A percentile compares a stretch with the other conserved stretches of the same genome.
Conservation (phyloP, 352 stramenopile species). For the Saprolegnia diclina region DNA sequence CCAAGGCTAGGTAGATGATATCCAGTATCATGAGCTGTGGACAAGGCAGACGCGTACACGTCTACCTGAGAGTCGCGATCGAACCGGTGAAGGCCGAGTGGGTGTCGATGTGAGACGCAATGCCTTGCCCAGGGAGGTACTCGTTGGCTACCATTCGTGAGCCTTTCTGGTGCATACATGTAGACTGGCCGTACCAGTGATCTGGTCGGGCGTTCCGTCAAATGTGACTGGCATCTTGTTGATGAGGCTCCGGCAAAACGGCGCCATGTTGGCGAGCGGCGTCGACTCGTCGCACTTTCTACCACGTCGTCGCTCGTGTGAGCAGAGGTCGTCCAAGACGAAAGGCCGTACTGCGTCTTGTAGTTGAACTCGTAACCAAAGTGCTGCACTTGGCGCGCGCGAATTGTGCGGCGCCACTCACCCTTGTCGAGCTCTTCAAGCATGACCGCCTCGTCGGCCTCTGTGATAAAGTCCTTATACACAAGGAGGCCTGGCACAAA, state of each 20-base stretch:
- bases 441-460: conserved; percentile 46
- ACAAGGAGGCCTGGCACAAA: conserved; percentile 62
- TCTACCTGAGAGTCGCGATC: conserved; percentile 62
- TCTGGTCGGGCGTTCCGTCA: conserved; percentile 69
- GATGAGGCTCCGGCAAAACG: conserved; percentile 35
- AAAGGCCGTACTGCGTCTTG: conserved; percentile 41
- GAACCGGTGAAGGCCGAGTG: conserved; percentile 81
- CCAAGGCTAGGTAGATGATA: conserved; percentile 34
- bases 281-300: conserved; percentile 28
- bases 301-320: not conserved
- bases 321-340: not conserved
- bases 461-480: conserved; percentile 57
- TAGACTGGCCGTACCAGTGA: conserved; percentile 35
- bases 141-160: conserved; percentile 55
- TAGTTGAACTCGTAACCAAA: conserved; percentile 88
- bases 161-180: not conserved
- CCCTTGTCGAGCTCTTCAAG: conserved; percentile 57
- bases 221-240: conserved; percentile 46
- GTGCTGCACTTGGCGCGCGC: conserved; percentile 82
- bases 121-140: conserved; percentile 84
- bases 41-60: too few species aligned
- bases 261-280: conserved; percentile 22
- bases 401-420: conserved; percentile 68
- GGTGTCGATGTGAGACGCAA: conserved; percentile 83
- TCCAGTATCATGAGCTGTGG: not conserved